Evolutionary conservation across 192 early-diverging fungal genomes (phyloP), one percentile per base, ranked within the genome.

Genomic region (Umbelopsis sp.): DNA sequence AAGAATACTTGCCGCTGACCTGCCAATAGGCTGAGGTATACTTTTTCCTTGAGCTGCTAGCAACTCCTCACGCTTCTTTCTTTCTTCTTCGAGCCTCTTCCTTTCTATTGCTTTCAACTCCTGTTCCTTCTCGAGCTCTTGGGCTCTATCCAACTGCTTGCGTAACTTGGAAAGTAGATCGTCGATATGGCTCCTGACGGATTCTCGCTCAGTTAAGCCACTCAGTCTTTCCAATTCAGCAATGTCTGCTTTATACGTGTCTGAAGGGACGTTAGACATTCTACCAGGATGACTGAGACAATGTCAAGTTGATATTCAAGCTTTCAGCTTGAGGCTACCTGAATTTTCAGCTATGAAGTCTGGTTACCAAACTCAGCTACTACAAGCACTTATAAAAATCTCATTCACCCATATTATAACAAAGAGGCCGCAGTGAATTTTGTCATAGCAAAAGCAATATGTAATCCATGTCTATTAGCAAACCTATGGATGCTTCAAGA

Each of bases 11-110:
- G 37, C 37, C 37, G 37, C 30, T 25, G 23, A 12, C 23, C 50
- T 70, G 8, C 53, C 52, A 44, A 70, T 70, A 18, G 69, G 69
- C 37, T 70, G 50, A 12, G 69, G 69, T 41, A 70, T 51, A 33
- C 15, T 49, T 18, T 53, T 53, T n/a, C 69, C 69, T 58, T 58
- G 50, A 25, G 69, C 69, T 22, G 49, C 45, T 30, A 70, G 51
- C n/a, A 45, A 21, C 11, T 27, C 69, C 16, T 50, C 69, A 22
- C 69, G 49, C 13, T 33, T 12, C 23, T 70, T 70, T 16, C 69
- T 30, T n/a, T 4, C 20, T 45, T 61, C 50, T 21, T 70, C 69
- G 20, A 51, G 35, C 23, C 41, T 70, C 12, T 46, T 27, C 22
- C 52, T 53, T 35, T 70, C 69, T 30, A 35, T 35, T 2, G 22